Base-by-base conservation (phyloP, 495 filamentous ascomycete genomes). In the Aspergillus haitiensis region DNA sequence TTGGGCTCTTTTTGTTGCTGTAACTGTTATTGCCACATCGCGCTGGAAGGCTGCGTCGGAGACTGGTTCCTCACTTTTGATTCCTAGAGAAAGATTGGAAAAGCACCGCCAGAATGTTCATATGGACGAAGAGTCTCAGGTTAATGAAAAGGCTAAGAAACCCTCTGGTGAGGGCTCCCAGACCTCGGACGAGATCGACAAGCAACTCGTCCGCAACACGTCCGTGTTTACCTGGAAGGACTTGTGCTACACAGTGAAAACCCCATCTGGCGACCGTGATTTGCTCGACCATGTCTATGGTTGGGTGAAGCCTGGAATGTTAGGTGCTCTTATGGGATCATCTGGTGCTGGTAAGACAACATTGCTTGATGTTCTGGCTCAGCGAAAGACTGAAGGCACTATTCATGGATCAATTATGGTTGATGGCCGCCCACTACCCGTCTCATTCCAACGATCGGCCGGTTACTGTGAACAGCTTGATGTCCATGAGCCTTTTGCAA, bases 401-500 rank as follows among this genome's bases (percentile, higher is more conserved):
- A 91, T 97, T 55, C 83, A 81, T 7, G 93, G 93, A 18, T 88
- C 92, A 50, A 89, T 95, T 81, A 72, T 94, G 15, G 91, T 97
- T 10, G 89, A 96, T 62, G 93, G 91, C 2, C 82, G 80, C 16
- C 88, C 82, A 11, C 81, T 89, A 18, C 89, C 93, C 59, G 77
- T 83, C 8, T 92, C 89, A 0, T 96, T 96, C 81, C 91, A 94
- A 65, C 86, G 93, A 37, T 72, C 70, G 12, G 78, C 82, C 10
- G 84, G 83, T 9, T 87, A 84, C 67, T 81, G 77, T 47, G 81
- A 87, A 61, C 85, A 87, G 59, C 72, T 81, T 65, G 88, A 88
- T 63, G 70, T 87, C 1, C 82, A 86, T 52, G 82, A 85, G 52
- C 74, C 78, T 0, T 82, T 78, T 12, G 75, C 80, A 0, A 88